Evolutionary conservation across 495 filamentous ascomycete species (phyloP).

Genomic region (Xylaria acuta): DNA sequence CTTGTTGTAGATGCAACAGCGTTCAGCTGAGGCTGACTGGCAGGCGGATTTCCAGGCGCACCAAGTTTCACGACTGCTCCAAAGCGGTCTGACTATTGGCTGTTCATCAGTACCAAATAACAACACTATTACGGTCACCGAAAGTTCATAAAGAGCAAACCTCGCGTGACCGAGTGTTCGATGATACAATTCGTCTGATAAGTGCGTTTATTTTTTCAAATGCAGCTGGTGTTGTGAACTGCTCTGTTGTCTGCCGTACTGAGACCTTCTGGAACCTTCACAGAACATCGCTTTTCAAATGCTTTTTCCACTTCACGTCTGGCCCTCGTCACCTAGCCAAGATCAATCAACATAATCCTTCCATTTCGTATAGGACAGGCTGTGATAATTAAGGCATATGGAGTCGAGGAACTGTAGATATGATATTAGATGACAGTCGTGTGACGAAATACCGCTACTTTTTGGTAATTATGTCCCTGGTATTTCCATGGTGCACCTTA

Average conservation of each 20-base stretch:
- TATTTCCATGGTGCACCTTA: too few species aligned
- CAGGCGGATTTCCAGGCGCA: background rate
- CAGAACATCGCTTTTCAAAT: too few species aligned
- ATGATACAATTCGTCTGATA: background rate
- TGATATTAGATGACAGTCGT: background rate
- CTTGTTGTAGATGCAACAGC: background rate
- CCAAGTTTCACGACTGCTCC: background rate
- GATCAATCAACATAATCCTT: background rate
- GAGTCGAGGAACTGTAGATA: background rate
- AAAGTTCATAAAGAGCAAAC: background rate
- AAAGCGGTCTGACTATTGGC: background rate
- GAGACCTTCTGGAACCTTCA: background rate
- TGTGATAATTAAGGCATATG: background rate
- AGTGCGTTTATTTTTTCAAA: background rate
- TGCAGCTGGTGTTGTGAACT: background rate
- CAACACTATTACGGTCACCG: background rate
- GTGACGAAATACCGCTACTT: background rate
- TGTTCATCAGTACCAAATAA: background rate
- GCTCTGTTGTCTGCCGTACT: background rate
- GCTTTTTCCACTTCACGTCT: background rate
- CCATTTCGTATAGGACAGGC: background rate
- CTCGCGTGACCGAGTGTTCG: background rate
- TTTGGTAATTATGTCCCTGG: too few species aligned
- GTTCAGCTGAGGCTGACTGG: conserved; percentile 2
- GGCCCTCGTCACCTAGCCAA: background rate